Evolutionary conservation across 2,329 filamentous ascomycete species (phyloP).

Genomic region (Xylariaceae sp.): DNA sequence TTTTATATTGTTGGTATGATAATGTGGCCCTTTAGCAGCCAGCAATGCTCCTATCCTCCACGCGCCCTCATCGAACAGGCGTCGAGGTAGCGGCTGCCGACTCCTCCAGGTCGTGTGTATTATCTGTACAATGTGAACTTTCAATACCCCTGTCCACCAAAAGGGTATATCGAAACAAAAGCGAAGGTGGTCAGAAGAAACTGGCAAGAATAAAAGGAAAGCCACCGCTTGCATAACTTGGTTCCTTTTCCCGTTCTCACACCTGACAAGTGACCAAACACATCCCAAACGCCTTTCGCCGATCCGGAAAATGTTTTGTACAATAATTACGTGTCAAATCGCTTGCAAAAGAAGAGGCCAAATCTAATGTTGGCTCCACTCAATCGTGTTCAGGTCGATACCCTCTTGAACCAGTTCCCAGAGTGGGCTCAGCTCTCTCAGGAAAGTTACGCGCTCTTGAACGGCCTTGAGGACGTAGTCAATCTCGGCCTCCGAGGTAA

Average conservation of each 20-base stretch:
- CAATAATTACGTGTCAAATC: conserved; percentile 3
- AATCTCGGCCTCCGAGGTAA: conserved; percentile 91
- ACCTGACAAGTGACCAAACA: conserved; percentile 3
- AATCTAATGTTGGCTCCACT: conserved; percentile 91
- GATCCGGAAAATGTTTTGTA: conserved; percentile 8
- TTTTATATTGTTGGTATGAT: no score
- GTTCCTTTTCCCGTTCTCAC: not conserved
- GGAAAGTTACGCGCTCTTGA: conserved; percentile 80
- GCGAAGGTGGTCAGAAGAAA: conserved; percentile 3
- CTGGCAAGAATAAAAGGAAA: not conserved
- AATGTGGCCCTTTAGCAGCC: no score
- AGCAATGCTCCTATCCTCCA: no score
- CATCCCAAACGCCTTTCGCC: conserved; percentile 10
- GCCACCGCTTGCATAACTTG: not conserved
- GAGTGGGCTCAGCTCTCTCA: conserved; percentile 88
- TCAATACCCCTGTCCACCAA: no score
- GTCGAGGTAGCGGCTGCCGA: no score
- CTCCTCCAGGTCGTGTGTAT: no score
- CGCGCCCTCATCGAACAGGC: no score
- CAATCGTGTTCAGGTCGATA: conserved; percentile 88
- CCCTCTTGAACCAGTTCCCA: conserved; percentile 99
- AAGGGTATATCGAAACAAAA: no score
- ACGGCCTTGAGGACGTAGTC: conserved; percentile 97
- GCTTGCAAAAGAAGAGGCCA: not conserved
- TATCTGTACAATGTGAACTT: no score